phyloP scores from a whole-genome alignment of 495 filamentous ascomycete genomes.

The Talaromyces trachyspermus region DNA sequence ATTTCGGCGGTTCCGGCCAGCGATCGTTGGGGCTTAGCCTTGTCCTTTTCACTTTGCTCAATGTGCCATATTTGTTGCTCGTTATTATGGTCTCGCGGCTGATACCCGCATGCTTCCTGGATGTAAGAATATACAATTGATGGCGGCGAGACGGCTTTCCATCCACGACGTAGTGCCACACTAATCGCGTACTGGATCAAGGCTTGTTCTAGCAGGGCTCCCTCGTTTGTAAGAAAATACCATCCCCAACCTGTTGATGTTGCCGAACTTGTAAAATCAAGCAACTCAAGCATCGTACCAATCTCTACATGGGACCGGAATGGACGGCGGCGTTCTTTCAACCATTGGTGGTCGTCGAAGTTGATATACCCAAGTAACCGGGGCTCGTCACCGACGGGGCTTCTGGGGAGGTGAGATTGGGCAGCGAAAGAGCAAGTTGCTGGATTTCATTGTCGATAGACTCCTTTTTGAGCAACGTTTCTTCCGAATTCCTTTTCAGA shows the following conservation, averaged over 20 bases:
- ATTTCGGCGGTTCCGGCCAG: slow-evolving; percentile 91
- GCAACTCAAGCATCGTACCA: slow-evolving; percentile 65
- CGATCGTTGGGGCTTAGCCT: slow-evolving; percentile 56
- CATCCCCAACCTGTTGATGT: slow-evolving; percentile 88
- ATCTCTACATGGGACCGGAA: slow-evolving; percentile 72
- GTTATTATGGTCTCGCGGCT: slow-evolving; percentile 80
- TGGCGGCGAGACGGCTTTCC: slow-evolving; percentile 71
- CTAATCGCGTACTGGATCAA: slow-evolving; percentile 77
- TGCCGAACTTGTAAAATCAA: slow-evolving; percentile 78
- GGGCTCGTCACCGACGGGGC: slow-evolving; percentile 66
- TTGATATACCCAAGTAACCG: slow-evolving; percentile 65
- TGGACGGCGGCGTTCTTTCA: too few species aligned
- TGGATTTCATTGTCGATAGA: slow-evolving; percentile 59
- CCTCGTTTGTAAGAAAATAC: slow-evolving; percentile 89
- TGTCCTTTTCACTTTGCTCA: slow-evolving; percentile 54
- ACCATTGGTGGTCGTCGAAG: slow-evolving; percentile 57
- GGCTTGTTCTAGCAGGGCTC: slow-evolving; percentile 84
- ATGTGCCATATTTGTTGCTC: slow-evolving; percentile 87
- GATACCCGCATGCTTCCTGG: slow-evolving; percentile 83
- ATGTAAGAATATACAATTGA: slow-evolving; percentile 91
- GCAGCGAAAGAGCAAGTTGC: slow-evolving; percentile 67
- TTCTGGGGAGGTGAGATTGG: slow-evolving; percentile 71
- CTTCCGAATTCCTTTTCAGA: slow-evolving; percentile 58
- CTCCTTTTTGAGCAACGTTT: slow-evolving; percentile 53
- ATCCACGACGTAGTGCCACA: slow-evolving; percentile 62